Evolutionary conservation across 495 filamentous ascomycete genomes (phyloP).

Genomic region (Aspergillus steynii): DNA sequence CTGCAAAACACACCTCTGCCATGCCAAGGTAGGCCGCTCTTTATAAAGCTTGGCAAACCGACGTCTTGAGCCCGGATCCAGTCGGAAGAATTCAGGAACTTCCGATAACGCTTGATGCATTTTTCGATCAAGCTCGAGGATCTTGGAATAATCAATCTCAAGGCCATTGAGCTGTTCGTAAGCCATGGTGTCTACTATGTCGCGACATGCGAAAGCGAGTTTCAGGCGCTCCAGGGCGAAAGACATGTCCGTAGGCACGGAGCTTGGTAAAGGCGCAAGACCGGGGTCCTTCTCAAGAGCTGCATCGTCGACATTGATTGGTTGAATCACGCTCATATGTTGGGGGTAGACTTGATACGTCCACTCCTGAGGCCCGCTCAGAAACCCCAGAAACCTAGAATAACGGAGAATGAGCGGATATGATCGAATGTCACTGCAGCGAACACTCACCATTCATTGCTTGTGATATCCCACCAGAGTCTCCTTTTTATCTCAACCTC

Average conservation of each 20-base stretch:
- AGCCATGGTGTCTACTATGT: conserved; percentile 39
- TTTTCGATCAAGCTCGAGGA: conserved; percentile 37
- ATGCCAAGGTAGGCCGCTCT: conserved; percentile 37
- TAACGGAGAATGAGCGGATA: conserved; percentile 9
- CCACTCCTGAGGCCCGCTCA: conserved; percentile 51
- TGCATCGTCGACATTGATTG: conserved; percentile 34
- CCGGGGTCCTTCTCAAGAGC: conserved; percentile 11
- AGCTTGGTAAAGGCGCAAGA: conserved; percentile 11
- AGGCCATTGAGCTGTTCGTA: conserved; percentile 29
- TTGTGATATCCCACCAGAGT: conserved; percentile 49
- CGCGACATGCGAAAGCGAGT: conserved; percentile 41
- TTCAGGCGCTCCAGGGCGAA: conserved; percentile 44
- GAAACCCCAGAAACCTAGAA: conserved; percentile 34
- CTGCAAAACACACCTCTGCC: conserved; percentile 41
- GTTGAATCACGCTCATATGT: conserved; percentile 45
- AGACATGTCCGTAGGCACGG: conserved; percentile 42
- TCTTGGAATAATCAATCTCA: conserved; percentile 37
- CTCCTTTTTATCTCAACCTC: conserved; percentile 41
- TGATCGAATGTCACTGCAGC: conserved; percentile 8
- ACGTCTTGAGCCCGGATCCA: conserved; percentile 33
- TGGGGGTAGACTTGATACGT: conserved; percentile 46
- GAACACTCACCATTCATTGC: conserved; percentile 45
- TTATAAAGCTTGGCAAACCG: conserved; percentile 35
- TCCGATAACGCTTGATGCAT: conserved; percentile 28
- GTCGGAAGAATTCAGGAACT: conserved; percentile 36